A percentile compares a stretch with the other conserved stretches of the same genome.
Evolutionary conservation across 768 basidiomycete genomes (phyloP).

Genomic region (Boletus vinaceobasis): DNA sequence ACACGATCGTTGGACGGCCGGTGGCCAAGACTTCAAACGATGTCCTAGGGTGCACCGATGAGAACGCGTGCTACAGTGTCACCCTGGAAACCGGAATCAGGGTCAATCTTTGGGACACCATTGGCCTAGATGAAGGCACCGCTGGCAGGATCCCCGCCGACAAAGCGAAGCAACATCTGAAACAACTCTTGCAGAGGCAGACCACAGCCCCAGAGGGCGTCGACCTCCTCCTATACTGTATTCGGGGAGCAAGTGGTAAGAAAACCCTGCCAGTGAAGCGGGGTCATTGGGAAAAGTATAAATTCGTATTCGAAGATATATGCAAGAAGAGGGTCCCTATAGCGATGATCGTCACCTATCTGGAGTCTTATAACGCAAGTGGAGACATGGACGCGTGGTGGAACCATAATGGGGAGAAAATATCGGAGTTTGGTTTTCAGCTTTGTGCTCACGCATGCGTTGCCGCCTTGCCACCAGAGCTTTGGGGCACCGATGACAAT

Average conservation of each 20-base stretch:
- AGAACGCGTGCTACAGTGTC: conserved; percentile 16
- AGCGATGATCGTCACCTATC: conserved; percentile 25
- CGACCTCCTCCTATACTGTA: conserved; percentile 26
- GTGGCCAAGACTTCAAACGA: conserved; percentile 28
- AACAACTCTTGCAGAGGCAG: conserved; percentile 28
- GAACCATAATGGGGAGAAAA: conserved; percentile 24
- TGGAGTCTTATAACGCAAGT: conserved; percentile 25
- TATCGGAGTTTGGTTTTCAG: conserved; percentile 29
- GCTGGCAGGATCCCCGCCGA: conserved; percentile 14
- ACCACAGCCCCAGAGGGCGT: conserved; percentile 16
- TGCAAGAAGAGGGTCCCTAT: conserved; percentile 25
- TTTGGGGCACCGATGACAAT: neutral
- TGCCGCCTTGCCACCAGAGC: conserved; percentile 17
- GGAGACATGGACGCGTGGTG: conserved; percentile 37
- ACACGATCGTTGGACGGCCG: conserved; percentile 28
- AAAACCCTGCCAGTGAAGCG: conserved; percentile 15
- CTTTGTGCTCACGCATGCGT: conserved; percentile 38
- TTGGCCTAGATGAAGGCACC: conserved; percentile 33
- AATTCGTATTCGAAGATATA: conserved; percentile 21
- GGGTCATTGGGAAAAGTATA: conserved; percentile 19
- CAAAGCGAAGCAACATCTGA: conserved; percentile 16
- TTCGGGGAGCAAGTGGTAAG: conserved; percentile 22
- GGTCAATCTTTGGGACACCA: conserved; percentile 34
- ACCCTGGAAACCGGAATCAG: conserved; percentile 12
- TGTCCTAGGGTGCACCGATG: conserved; percentile 29